Evolutionary conservation across 768 basidiomycete genomes (phyloP).

Genomic region (Agrocybe pediades): DNA sequence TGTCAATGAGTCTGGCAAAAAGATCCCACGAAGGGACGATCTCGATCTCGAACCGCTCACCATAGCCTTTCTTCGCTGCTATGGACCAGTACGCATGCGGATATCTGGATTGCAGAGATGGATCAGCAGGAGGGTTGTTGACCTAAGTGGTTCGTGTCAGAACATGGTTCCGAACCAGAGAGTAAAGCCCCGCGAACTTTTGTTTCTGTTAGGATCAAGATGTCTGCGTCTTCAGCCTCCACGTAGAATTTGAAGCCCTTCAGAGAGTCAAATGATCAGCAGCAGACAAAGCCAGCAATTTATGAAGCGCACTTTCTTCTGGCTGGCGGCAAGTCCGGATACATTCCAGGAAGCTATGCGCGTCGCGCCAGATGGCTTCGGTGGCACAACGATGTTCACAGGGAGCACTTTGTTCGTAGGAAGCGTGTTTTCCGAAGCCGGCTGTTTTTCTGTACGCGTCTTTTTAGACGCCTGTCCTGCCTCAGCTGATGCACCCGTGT

Average conservation of each 20-base stretch:
- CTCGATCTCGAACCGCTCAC: slow-evolving; percentile 39
- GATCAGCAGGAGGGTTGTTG: slow-evolving; percentile 68
- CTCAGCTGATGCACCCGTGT: slow-evolving; percentile 19
- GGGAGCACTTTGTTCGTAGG: slow-evolving; percentile 78
- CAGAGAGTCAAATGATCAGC: neutral
- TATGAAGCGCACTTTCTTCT: slow-evolving; percentile 64
- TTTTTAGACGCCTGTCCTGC: slow-evolving; percentile 22
- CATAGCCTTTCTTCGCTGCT: slow-evolving; percentile 77
- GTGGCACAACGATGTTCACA: slow-evolving; percentile 57
- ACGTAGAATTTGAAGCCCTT: slow-evolving; percentile 84
- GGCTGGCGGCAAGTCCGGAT: slow-evolving; percentile 71
- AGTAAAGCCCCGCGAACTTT: slow-evolving; percentile 48
- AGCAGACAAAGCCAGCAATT: too few relatives aligned
- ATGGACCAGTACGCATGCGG: slow-evolving; percentile 79
- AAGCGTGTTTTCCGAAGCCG: slow-evolving; percentile 44
- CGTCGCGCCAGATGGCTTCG: slow-evolving; percentile 44
- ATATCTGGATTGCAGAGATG: slow-evolving; percentile 55
- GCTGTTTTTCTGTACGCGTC: slow-evolving; percentile 15
- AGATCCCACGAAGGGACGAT: neutral
- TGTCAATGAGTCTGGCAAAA: neutral
- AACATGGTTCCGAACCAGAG: neutral
- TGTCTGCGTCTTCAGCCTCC: slow-evolving; percentile 84
- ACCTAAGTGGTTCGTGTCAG: slow-evolving; percentile 45
- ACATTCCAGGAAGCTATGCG: slow-evolving; percentile 80
- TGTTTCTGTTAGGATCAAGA: slow-evolving; percentile 84